phyloP scores from a whole-genome alignment of 2,329 filamentous ascomycete genomes.

The Stemphylium vesicarium region DNA sequence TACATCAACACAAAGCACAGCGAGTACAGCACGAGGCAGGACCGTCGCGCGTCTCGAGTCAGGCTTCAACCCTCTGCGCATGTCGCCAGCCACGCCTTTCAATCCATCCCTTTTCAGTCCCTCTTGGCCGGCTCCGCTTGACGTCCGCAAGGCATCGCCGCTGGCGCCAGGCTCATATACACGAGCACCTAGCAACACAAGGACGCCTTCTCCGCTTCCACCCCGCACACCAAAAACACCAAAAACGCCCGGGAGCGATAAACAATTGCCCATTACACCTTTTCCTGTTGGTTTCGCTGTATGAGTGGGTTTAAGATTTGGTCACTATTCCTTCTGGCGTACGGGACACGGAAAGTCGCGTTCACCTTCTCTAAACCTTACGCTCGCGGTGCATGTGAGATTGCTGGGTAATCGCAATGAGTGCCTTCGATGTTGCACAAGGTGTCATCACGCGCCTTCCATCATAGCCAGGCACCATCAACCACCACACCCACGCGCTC shows the following conservation, averaged over 20 bases:
- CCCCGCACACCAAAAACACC: conserved; percentile 13
- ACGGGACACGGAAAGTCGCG: too few species aligned
- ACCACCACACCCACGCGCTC: too few species aligned
- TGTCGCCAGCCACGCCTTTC: conserved; percentile 27
- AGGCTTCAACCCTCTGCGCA: conserved; percentile 24
- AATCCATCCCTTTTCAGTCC: conserved; percentile 14
- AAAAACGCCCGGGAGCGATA: conserved; percentile 23
- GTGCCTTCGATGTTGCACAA: too few species aligned
- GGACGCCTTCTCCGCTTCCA: conserved; percentile 3
- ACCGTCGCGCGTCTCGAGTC: conserved; percentile 12
- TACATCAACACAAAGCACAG: conserved; percentile 10
- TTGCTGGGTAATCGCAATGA: too few species aligned
- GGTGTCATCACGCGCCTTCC: too few species aligned
- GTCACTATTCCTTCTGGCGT: too few species aligned
- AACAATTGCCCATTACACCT: conserved; percentile 42
- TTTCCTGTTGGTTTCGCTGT: conserved; percentile 27
- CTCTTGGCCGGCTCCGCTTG: conserved; percentile 21
- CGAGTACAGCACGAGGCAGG: conserved; percentile 2
- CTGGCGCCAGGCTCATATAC: conserved; percentile 11
- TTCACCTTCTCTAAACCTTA: too few species aligned
- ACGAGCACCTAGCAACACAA: conserved; percentile 17
- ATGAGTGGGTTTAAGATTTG: background rate
- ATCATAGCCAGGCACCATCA: too few species aligned
- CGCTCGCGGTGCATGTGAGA: too few species aligned
- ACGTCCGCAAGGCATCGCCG: conserved; percentile 15